A percentile compares a stretch with the other conserved stretches of the same genome.
Conservation (phyloP, 2,329 filamentous ascomycete genomes). For the Lojkania enalia region DNA sequence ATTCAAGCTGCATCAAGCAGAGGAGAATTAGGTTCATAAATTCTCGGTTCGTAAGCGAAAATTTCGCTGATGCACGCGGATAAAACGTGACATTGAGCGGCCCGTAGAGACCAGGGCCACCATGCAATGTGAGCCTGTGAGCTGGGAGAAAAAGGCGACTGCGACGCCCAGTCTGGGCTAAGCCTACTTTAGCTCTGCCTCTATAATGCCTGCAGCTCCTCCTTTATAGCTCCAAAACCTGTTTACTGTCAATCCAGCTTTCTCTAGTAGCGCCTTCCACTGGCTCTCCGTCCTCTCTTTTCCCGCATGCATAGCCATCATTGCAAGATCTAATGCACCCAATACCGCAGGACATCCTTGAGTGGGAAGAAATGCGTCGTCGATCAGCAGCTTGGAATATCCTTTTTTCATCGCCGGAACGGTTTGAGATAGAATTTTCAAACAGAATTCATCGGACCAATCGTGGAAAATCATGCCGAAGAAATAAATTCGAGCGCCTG, state of each 20-base stretch:
- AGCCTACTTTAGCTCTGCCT: conserved; percentile 10
- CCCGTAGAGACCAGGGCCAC: too few relatives aligned
- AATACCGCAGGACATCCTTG: conserved; percentile 2
- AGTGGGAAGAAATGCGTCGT: conserved; percentile 8
- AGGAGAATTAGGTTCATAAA: too few relatives aligned
- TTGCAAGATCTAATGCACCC: conserved; percentile 13
- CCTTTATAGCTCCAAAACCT: conserved; percentile 10
- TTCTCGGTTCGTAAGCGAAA: too few relatives aligned
- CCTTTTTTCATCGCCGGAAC: conserved; percentile 12
- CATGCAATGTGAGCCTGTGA: too few relatives aligned
- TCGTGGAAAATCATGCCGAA: conserved; percentile 10
- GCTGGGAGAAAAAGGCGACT: too few relatives aligned
- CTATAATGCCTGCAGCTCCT: conserved; percentile 10
- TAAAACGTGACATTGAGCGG: too few relatives aligned
- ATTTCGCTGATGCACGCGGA: too few relatives aligned
- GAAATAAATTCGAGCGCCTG: conserved; percentile 6
- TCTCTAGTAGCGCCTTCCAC: conserved; percentile 8
- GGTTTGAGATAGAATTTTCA: conserved; percentile 12
- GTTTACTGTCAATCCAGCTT: conserved; percentile 7
- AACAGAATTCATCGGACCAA: conserved; percentile 6
- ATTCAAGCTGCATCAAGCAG: too few relatives aligned
- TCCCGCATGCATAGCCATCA: conserved; percentile 4
- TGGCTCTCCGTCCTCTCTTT: conserved; percentile 12
- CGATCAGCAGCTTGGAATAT: conserved; percentile 8
- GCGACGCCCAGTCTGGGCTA: too few relatives aligned